phyloP scores from a whole-genome alignment of 805 yeast species.

The Metschnikowia colocasiae region DNA sequence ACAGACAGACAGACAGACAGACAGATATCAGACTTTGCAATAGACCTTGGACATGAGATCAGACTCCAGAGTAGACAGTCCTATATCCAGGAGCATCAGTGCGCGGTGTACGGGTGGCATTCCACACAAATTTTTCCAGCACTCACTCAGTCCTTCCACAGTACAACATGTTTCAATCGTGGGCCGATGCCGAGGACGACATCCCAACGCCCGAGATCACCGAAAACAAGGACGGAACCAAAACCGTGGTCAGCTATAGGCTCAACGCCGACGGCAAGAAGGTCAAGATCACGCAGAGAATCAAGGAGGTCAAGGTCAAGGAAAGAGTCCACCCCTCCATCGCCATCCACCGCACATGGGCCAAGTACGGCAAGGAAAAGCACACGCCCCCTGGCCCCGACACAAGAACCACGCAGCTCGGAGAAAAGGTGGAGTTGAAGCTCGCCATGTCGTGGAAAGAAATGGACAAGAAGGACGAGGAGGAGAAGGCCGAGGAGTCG shows the following conservation, averaged over 20 bases:
- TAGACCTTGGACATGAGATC: no score
- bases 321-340: constrained; percentile 81
- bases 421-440: constrained; percentile 75
- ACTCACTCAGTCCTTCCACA: not conserved
- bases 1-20: no score
- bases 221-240: constrained; percentile 82
- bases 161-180: constrained; percentile 39
- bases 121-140: constrained; percentile 13
- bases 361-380: constrained; percentile 79
- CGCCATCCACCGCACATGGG: constrained; percentile 87
- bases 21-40: no score
- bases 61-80: no score
- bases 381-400: constrained; percentile 80
- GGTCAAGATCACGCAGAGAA: constrained; percentile 81
- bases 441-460: constrained; percentile 77
- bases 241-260: constrained; percentile 76
- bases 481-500: constrained; percentile 45
- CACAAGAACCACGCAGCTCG: constrained; percentile 80
- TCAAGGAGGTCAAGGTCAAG: constrained; percentile 69
- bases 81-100: not conserved
- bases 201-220: constrained; percentile 72
- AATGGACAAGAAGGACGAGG: constrained; percentile 68
- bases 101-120: not conserved
- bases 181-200: constrained; percentile 76
- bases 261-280: constrained; percentile 76